A percentile compares a stretch with the other conserved stretches of the same genome.
These are phyloP conservation scores for Cyclotella atomus DNA, from an alignment of 108 stramenopile genomes.

Conservation along the genomic window DNA sequence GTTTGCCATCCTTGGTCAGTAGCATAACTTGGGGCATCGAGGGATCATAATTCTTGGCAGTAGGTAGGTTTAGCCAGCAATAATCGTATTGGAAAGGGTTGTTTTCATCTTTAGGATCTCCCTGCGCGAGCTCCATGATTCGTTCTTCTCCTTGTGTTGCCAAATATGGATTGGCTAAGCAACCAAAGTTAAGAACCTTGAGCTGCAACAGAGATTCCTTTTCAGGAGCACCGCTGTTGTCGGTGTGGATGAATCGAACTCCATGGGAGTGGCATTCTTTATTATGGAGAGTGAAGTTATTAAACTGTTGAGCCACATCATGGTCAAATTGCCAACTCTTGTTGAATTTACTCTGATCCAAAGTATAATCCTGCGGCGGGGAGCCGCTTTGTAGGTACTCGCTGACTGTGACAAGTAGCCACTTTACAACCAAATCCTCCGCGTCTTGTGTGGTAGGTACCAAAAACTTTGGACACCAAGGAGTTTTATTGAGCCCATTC, in stretches of 20 bases:
- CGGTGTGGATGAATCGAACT: neutral
- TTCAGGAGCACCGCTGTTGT: neutral
- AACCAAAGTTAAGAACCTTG: neutral
- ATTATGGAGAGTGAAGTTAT: conserved; percentile 14
- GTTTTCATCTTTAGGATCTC: neutral
- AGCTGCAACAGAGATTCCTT: neutral
- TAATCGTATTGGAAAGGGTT: conserved; percentile 1
- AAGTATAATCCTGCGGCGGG: conserved; percentile 8
- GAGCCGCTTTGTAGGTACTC: neutral
- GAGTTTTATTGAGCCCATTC: conserved; percentile 39
- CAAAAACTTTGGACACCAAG: neutral
- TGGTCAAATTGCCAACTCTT: neutral
- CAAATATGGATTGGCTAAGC: neutral
- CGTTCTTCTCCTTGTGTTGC: neutral
- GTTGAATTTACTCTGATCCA: neutral
- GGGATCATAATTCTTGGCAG: neutral
- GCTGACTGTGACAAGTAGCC: neutral
- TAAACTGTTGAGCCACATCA: conserved; percentile 16
- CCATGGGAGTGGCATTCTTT: conserved; percentile 21
- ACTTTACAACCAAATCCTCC: neutral
- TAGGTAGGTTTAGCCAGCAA: neutral
- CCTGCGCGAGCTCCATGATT: neutral
- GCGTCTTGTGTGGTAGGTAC: neutral
- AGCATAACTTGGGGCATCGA: conserved; percentile 9
- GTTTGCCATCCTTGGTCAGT: neutral